These are phyloP conservation scores for Triangularia verruculosa DNA, from an alignment of 2,329 filamentous ascomycete genomes.

Conservation along the genomic window DNA sequence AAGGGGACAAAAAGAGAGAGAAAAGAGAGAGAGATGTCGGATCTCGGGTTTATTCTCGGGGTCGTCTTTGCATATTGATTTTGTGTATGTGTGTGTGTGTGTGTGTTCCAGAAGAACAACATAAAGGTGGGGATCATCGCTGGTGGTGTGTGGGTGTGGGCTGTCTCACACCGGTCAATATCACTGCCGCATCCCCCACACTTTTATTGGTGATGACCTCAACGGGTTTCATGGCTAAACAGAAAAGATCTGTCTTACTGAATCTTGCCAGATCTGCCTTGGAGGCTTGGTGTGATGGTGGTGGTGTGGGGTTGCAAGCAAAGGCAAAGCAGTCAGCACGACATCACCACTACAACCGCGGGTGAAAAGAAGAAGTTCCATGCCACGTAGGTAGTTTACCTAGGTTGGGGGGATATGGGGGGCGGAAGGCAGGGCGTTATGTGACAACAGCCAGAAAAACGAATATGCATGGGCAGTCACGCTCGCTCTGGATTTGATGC, in stretches of 20 bases:
- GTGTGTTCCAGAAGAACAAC: background rate
- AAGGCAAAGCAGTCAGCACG: background rate
- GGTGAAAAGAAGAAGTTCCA: background rate
- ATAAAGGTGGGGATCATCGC: background rate
- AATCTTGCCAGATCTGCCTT: background rate
- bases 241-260: background rate
- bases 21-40: background rate
- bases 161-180: conserved; percentile 8
- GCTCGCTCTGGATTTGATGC: background rate
- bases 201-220: background rate
- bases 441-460: background rate
- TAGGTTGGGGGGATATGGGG: background rate
- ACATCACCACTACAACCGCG: background rate
- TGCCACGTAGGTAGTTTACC: too few species aligned
- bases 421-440: background rate
- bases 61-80: background rate
- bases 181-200: background rate
- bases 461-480: background rate
- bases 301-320: background rate
- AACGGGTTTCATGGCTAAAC: background rate
- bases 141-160: background rate
- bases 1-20: background rate
- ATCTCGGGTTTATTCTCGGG: conserved; percentile 3
- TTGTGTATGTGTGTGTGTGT: too few species aligned
- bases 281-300: background rate